Evolutionary conservation across 192 early-diverging fungal species (phyloP).

Genomic region (Cetraspora pellucida): DNA sequence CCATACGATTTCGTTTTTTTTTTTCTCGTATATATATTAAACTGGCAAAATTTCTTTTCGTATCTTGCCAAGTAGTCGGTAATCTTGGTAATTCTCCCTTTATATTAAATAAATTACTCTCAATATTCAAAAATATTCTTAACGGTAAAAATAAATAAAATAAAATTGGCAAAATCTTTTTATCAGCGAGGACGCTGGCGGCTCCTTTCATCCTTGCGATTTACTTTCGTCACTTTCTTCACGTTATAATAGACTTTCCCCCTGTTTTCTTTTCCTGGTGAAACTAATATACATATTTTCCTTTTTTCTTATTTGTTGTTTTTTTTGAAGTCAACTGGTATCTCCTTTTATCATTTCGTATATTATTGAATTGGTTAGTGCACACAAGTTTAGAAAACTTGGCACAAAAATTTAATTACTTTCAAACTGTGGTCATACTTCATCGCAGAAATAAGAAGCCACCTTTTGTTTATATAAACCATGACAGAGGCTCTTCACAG

Average conservation of each 20-base stretch:
- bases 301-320: neutral
- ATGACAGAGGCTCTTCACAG: constrained; percentile 11
- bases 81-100: constrained; percentile 6
- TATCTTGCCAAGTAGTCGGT: neutral
- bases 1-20: neutral
- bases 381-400: neutral
- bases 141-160: neutral
- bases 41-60: neutral
- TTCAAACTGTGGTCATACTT: too few relatives aligned
- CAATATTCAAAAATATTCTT: neutral
- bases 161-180: constrained; percentile 8
- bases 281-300: neutral
- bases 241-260: neutral
- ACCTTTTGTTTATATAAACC: too few relatives aligned
- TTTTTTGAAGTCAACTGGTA: neutral
- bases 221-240: neutral
- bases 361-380: neutral
- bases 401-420: neutral
- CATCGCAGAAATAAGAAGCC: too few relatives aligned
- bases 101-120: neutral
- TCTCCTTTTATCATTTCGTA: neutral
- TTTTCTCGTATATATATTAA: neutral
- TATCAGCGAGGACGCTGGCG: constrained; percentile 25
- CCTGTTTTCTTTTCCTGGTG: neutral
- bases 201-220: neutral